A percentile compares a stretch with the other conserved stretches of the same genome.
Evolutionary conservation across 805 yeast species (phyloP).

Genomic region (Hemisphaericaspora nanyangensis): DNA sequence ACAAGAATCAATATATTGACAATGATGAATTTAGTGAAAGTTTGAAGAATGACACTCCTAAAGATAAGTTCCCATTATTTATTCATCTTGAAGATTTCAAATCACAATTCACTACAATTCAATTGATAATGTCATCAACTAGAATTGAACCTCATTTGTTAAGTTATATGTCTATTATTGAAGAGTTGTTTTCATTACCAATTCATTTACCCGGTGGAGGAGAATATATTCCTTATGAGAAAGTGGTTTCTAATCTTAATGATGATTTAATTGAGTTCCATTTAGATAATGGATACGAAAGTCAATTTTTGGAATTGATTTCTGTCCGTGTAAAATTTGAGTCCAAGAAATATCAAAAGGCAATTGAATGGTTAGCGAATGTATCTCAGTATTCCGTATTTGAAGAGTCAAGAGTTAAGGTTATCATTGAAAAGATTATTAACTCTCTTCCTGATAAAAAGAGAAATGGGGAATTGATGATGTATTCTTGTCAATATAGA

Average conservation of each 20-base stretch:
- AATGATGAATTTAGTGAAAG: slow-evolving; percentile 19
- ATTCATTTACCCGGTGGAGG: slow-evolving; percentile 67
- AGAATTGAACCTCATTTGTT: slow-evolving; percentile 49
- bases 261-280: slow-evolving; percentile 64
- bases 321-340: slow-evolving; percentile 60
- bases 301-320: slow-evolving; percentile 63
- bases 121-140: slow-evolving; percentile 55
- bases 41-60: slow-evolving; percentile 30
- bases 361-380: slow-evolving; percentile 73
- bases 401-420: slow-evolving; percentile 67
- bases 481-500: slow-evolving; percentile 58
- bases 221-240: slow-evolving; percentile 57
- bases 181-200: slow-evolving; percentile 71
- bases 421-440: slow-evolving; percentile 58
- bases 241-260: slow-evolving; percentile 70
- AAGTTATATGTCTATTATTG: slow-evolving; percentile 60
- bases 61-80: slow-evolving; percentile 53
- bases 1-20: slow-evolving; percentile 14
- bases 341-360: slow-evolving; percentile 56
- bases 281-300: slow-evolving; percentile 54
- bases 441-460: slow-evolving; percentile 60
- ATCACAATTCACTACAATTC: slow-evolving; percentile 74
- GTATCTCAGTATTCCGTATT: slow-evolving; percentile 63
- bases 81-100: slow-evolving; percentile 76
- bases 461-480: slow-evolving; percentile 60